These are phyloP conservation scores for Powellomyces hirtus DNA, from an alignment of 192 early-diverging fungal species.

Conservation along the genomic window DNA sequence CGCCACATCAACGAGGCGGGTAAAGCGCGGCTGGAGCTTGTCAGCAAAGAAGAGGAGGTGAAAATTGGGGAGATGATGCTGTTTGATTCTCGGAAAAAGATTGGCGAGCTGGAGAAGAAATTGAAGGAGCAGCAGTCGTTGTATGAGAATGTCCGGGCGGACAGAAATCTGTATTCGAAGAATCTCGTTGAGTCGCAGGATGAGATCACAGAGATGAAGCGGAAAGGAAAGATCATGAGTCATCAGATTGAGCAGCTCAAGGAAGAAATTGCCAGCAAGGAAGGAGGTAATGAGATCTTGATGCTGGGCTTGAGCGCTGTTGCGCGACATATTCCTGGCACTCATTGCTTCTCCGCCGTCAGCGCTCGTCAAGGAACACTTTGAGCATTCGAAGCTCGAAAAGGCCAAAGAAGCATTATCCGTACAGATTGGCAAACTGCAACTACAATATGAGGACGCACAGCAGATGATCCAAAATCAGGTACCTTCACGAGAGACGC, in stretches of 20 bases:
- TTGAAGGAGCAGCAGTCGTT: conserved; percentile 59
- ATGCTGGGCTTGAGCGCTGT: not conserved
- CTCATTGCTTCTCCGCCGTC: not conserved
- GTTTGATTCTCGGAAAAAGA: conserved; percentile 60
- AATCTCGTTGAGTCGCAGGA: conserved; percentile 60
- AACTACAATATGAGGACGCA: conserved; percentile 49
- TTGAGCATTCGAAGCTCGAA: conserved; percentile 59
- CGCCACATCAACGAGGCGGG: conserved; percentile 47
- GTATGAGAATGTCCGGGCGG: conserved; percentile 60
- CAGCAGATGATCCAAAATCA: conserved; percentile 55
- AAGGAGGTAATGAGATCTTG: conserved; percentile 39
- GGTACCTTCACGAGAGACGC: conserved; percentile 11
- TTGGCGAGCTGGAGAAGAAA: conserved; percentile 55
- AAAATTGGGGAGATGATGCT: conserved; percentile 62
- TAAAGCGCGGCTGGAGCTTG: conserved; percentile 26
- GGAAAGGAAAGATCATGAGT: conserved; percentile 61
- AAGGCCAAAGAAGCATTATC: conserved; percentile 60
- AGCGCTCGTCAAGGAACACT: conserved; percentile 59
- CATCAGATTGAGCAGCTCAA: conserved; percentile 66
- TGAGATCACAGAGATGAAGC: conserved; percentile 62
- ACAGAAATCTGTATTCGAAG: conserved; percentile 60
- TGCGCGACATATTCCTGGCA: not conserved
- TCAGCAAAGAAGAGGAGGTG: conserved; percentile 50
- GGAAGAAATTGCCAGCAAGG: conserved; percentile 59
- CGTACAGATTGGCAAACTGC: conserved; percentile 52